A percentile compares a stretch with the other conserved stretches of the same genome.
Evolutionary conservation across 495 filamentous ascomycete genomes (phyloP).

Genomic region (Penicillium lividum): DNA sequence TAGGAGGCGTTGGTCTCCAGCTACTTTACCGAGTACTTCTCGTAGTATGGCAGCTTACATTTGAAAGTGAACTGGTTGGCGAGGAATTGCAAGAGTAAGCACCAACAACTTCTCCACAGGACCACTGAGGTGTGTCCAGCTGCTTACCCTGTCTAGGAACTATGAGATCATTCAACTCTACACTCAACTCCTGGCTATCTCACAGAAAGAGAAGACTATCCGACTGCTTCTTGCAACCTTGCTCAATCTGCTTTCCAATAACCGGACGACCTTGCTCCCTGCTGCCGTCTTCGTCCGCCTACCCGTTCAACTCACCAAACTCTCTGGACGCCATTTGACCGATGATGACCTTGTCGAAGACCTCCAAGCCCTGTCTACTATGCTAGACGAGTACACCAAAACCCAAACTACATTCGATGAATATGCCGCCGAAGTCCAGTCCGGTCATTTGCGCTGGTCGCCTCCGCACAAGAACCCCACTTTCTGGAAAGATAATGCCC

Average conservation of each 20-base stretch:
- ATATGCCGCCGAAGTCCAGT: slow-evolving; percentile 85
- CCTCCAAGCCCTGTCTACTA: slow-evolving; percentile 68
- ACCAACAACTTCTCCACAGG: not conserved
- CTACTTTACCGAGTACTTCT: slow-evolving; percentile 92
- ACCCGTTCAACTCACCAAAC: slow-evolving; percentile 76
- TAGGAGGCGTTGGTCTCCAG: slow-evolving; percentile 86
- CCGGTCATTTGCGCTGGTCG: slow-evolving; percentile 91
- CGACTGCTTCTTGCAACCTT: slow-evolving; percentile 87
- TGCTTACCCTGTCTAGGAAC: slow-evolving; percentile 56
- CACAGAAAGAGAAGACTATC: slow-evolving; percentile 97
- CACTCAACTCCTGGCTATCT: slow-evolving; percentile 82
- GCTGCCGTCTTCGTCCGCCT: slow-evolving; percentile 79
- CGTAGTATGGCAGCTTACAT: slow-evolving; percentile 93
- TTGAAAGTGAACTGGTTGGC: slow-evolving; percentile 81
- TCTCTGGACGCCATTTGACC: slow-evolving; percentile 78
- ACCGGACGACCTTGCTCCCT: slow-evolving; percentile 76
- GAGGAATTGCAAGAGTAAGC: slow-evolving; percentile 82
- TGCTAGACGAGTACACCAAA: slow-evolving; percentile 90
- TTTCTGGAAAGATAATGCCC: slow-evolving; percentile 97
- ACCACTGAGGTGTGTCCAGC: not conserved
- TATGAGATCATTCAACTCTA: slow-evolving; percentile 91
- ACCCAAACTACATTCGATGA: slow-evolving; percentile 97
- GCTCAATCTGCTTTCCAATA: slow-evolving; percentile 74
- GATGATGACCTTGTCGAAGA: slow-evolving; percentile 91
- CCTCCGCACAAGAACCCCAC: slow-evolving; percentile 86